These are phyloP conservation scores for Penicillium mononematosum DNA, from an alignment of 495 filamentous ascomycete species.

Conservation along the genomic window DNA sequence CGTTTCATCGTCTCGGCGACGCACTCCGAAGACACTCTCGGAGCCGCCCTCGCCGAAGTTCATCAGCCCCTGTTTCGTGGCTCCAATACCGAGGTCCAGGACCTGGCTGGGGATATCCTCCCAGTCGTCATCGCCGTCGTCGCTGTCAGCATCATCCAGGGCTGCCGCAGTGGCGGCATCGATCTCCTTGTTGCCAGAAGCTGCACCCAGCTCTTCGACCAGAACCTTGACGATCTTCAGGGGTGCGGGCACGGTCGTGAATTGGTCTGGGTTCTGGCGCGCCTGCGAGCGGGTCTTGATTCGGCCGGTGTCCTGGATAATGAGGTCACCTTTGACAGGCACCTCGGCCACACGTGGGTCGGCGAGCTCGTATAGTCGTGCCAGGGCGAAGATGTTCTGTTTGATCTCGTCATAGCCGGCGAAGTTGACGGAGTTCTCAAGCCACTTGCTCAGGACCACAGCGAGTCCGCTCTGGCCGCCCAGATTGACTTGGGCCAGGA, in stretches of 20 bases:
- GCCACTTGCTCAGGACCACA: conserved; percentile 89
- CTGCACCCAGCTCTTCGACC: conserved; percentile 72
- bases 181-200: conserved; percentile 58
- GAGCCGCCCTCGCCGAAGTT: conserved; percentile 60
- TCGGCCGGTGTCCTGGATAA: conserved; percentile 73
- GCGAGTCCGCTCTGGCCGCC: conserved; percentile 69
- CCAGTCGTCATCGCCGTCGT: conserved; percentile 75
- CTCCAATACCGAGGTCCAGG: conserved; percentile 66
- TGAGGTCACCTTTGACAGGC: conserved; percentile 85
- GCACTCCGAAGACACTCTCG: conserved; percentile 52
- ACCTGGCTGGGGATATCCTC: conserved; percentile 74
- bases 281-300: conserved; percentile 93
- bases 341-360: conserved; percentile 78
- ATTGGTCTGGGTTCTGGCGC: conserved; percentile 81
- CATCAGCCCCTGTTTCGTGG: conserved; percentile 76
- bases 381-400: conserved; percentile 91
- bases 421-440: conserved; percentile 94
- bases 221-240: conserved; percentile 97
- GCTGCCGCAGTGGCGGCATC: conserved; percentile 54
- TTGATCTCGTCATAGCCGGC: conserved; percentile 95
- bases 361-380: conserved; percentile 81
- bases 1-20: conserved; percentile 87
- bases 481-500: conserved; percentile 80
- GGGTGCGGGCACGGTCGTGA: conserved; percentile 80
- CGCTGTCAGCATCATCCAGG: conserved; percentile 56